Base-by-base conservation (phyloP, 139 green algal species). In the Coccomyxa sp. region DNA sequence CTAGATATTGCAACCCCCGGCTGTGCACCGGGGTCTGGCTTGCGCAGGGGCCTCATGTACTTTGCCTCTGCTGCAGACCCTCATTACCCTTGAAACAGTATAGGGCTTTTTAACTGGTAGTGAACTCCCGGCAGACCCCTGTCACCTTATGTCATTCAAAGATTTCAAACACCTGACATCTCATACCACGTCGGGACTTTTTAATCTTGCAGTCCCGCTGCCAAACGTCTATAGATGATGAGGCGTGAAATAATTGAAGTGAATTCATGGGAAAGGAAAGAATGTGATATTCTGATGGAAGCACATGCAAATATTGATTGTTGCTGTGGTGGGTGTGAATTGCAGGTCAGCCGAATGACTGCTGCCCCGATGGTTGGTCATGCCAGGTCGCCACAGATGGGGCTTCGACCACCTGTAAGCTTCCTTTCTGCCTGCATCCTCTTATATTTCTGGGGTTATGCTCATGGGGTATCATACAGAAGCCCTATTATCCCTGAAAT, bases 281-380 rank as follows among this genome's bases (percentile, higher is more conserved):
- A n/a, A n/a, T n/a, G n/a, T n/a, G n/a, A n/a, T n/a, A n/a, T n/a
- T n/a, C n/a, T n/a, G 63, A 21, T 71, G 63, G 63, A 25, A 71
- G 18, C 10, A 9, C 21, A 21, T 71, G n/a, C 63, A 71, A n/a
- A n/a, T n/a, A n/a, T n/a, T 77, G 71, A 77, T 3, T 16, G 27
- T n/a, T 51, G 71, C 27, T 77, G 71, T 51, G 25, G 17, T 51
- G n/a, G 14, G 71, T 38, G 3, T 45, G 12, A 77, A 10, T 3
- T 77, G 71, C 71, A 77, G 71, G 71, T 77, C 23, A 15, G 23
- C 71, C 71, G 23, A 77, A 38, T n/a, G 71, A 77, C 71, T 77
- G 71, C 71, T 77, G 71, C n/a, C 27, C 71, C 1, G 71, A 77
- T 32, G 71, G 71, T 16, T 77, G 71, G 71, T 51, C 71, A 3